A percentile compares a stretch with the other conserved stretches of the same genome.
Evolutionary conservation across 495 filamentous ascomycete genomes (phyloP).

Genomic region (Penicillium egyptiacum): DNA sequence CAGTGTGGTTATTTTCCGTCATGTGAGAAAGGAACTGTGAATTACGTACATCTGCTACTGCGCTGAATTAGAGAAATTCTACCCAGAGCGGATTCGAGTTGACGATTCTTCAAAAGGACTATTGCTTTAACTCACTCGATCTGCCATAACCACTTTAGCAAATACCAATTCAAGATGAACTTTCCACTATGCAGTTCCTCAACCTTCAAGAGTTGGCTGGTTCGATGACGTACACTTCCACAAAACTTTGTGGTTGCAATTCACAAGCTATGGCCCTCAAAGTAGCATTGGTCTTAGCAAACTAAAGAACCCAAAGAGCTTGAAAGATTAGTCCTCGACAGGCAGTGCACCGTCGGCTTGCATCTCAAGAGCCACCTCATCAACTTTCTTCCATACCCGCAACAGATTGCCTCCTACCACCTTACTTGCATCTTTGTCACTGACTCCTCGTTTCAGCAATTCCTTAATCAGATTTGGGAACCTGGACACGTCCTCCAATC

Average conservation of each 20-base stretch:
- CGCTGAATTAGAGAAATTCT: neutral
- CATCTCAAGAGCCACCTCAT: constrained; percentile 63
- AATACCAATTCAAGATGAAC: too few relatives aligned
- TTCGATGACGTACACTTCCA: neutral
- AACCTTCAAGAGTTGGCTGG: neutral
- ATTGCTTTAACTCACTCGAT: neutral
- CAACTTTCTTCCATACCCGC: constrained; percentile 74
- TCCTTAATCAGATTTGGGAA: constrained; percentile 79
- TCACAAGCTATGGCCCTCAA: neutral
- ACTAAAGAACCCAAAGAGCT: neutral
- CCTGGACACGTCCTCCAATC: constrained; percentile 75
- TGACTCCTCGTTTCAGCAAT: constrained; percentile 64
- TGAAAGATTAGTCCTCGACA: constrained; percentile 57
- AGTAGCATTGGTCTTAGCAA: neutral
- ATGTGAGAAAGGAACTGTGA: neutral
- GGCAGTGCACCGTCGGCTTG: constrained; percentile 57
- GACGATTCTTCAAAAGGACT: neutral
- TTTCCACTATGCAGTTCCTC: neutral
- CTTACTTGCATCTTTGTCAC: constrained; percentile 63
- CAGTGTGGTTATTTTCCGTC: neutral
- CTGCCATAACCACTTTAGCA: too few relatives aligned
- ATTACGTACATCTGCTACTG: neutral
- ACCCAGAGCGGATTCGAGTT: neutral
- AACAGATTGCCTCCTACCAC: constrained; percentile 73
- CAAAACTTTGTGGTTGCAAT: neutral